A percentile compares a stretch with the other conserved stretches of the same genome.
Evolutionary conservation across 2,329 filamentous ascomycete genomes (phyloP).

Genomic region (Helicocarpus griseus): DNA sequence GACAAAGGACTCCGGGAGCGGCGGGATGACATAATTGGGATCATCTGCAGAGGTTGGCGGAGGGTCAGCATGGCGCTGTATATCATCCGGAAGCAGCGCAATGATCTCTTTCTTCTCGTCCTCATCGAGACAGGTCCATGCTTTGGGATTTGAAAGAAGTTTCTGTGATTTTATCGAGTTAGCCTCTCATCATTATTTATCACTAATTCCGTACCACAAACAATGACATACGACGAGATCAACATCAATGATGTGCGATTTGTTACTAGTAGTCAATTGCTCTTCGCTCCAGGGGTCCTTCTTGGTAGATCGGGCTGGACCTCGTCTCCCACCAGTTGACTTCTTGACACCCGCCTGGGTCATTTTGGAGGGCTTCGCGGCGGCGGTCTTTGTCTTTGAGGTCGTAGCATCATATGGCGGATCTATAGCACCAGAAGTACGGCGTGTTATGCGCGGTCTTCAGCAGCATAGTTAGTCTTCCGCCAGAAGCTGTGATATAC

Average conservation of each 20-base stretch:
- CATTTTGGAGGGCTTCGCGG: conserved; percentile 21
- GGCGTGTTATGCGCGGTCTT: conserved; percentile 15
- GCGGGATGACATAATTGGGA: conserved; percentile 24
- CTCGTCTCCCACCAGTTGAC: conserved; percentile 21
- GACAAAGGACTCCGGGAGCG: conserved; percentile 31
- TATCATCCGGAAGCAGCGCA: conserved; percentile 31
- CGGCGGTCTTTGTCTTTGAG: conserved; percentile 6
- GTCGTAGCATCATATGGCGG: conserved; percentile 16
- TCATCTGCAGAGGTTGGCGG: conserved; percentile 16
- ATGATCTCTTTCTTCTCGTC: conserved; percentile 33
- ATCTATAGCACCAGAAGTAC: conserved; percentile 19
- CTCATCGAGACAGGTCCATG: conserved; percentile 34
- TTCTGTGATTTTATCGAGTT: conserved; percentile 19
- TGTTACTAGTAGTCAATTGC: conserved; percentile 28
- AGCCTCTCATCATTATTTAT: not conserved
- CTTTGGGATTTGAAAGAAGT: conserved; percentile 29
- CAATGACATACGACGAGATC: conserved; percentile 29
- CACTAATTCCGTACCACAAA: not conserved
- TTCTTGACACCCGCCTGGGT: conserved; percentile 9
- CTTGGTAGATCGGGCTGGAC: conserved; percentile 22
- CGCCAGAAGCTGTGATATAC: not conserved
- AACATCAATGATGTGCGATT: conserved; percentile 26
- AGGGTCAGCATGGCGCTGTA: conserved; percentile 24
- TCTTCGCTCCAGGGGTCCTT: conserved; percentile 31
- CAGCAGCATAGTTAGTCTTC: conserved; percentile 7